These are phyloP conservation scores for Polysphondylium violaceum DNA, from an alignment of 78 protist genomes.

Conservation along the genomic window DNA sequence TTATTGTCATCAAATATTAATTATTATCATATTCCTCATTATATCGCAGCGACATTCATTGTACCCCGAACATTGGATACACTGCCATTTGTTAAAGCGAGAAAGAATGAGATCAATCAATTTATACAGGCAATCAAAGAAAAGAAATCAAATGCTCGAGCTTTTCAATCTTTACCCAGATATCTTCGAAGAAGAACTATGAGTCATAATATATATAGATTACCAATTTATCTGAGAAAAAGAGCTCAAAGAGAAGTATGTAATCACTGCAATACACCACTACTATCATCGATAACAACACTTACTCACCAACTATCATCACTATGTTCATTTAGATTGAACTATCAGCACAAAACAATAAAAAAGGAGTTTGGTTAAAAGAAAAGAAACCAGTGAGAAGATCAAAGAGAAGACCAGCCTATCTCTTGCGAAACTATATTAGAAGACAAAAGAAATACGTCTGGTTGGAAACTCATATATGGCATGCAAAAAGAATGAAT, in stretches of 20 bases:
- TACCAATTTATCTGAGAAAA: conserved; percentile 79
- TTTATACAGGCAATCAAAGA: conserved; percentile 11
- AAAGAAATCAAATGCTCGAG: conserved; percentile 53
- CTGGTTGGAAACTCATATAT: conserved; percentile 91
- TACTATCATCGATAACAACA: neutral
- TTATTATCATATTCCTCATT: no score
- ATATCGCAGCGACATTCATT: no score
- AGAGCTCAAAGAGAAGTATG: conserved; percentile 77
- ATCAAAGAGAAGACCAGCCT: conserved; percentile 67
- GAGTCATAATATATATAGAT: conserved; percentile 81
- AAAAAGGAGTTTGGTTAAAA: neutral
- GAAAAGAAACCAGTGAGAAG: conserved; percentile 31
- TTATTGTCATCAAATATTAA: no score
- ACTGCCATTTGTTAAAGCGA: neutral
- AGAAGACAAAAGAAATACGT: conserved; percentile 69
- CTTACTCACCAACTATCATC: neutral
- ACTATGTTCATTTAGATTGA: conserved; percentile 5
- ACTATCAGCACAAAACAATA: conserved; percentile 14
- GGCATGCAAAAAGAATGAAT: conserved; percentile 91
- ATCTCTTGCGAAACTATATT: conserved; percentile 25
- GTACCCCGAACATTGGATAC: neutral
- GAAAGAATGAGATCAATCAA: conserved; percentile 24
- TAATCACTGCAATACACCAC: neutral
- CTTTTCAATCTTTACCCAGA: conserved; percentile 88
- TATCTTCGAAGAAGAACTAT: conserved; percentile 89